Evolutionary conservation across 441 rosid genomes (phyloP).

Genomic region (Erodium texanum): DNA sequence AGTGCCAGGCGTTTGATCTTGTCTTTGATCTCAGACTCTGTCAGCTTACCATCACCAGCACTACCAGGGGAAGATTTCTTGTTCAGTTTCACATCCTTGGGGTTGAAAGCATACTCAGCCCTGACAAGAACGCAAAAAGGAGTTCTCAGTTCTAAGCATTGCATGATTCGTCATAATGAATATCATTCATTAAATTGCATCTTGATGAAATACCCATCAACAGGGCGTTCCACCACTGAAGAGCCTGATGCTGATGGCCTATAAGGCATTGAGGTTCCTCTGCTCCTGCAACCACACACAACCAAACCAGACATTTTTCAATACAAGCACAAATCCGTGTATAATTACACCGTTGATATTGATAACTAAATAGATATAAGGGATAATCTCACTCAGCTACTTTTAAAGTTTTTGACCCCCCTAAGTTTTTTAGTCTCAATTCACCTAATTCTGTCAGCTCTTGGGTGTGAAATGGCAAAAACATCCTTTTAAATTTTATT

Average conservation of each 20-base stretch:
- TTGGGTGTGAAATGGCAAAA: no score
- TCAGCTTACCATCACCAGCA: conserved; percentile 27
- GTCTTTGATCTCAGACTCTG: conserved; percentile 64
- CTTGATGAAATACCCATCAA: conserved; percentile 48
- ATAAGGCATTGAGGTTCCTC: conserved; percentile 26
- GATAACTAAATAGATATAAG: no score
- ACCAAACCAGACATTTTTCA: conserved; percentile 12
- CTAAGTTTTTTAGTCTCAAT: no score
- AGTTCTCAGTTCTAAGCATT: background rate
- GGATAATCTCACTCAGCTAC: no score
- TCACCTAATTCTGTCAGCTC: no score
- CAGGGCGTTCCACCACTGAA: conserved; percentile 26
- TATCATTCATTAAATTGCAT: background rate
- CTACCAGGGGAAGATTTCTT: conserved; percentile 41
- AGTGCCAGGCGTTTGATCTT: conserved; percentile 51
- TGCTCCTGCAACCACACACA: conserved; percentile 33
- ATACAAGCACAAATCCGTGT: background rate
- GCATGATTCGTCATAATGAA: background rate
- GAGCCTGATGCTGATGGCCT: conserved; percentile 32
- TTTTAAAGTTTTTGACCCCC: no score
- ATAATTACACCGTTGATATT: no score
- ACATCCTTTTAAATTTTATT: no score
- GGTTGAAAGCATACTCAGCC: conserved; percentile 74
- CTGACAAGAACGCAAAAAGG: conserved; percentile 27
- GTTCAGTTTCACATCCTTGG: conserved; percentile 51